These are phyloP conservation scores for Trametes punicea DNA, from an alignment of 768 basidiomycete species.

Conservation along the genomic window DNA sequence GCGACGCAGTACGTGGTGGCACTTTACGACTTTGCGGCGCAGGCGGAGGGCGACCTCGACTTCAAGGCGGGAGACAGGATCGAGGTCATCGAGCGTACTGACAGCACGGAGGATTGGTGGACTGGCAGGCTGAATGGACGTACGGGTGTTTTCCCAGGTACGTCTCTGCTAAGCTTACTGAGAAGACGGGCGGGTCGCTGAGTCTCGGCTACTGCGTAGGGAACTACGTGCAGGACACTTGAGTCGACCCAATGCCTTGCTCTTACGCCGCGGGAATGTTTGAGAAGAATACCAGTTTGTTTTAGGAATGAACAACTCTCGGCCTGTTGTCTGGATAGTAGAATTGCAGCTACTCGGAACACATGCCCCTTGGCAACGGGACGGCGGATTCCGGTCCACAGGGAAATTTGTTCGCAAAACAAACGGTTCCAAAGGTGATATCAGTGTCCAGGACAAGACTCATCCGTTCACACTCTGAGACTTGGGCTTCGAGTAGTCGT, in stretches of 20 bases:
- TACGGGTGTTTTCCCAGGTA: conserved; percentile 90
- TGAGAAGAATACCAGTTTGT: conserved; percentile 1
- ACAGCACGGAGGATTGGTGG: conserved; percentile 95
- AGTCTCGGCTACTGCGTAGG: conserved; percentile 35
- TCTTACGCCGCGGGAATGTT: not conserved
- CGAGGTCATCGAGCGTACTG: conserved; percentile 80
- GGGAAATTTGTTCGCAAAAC: no score
- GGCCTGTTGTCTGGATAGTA: conserved; percentile 2
- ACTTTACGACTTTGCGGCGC: conserved; percentile 91
- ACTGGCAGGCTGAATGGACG: conserved; percentile 80
- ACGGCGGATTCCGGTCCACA: no score
- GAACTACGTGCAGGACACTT: conserved; percentile 63
- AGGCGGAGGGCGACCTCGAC: conserved; percentile 90
- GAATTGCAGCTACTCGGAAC: not conserved
- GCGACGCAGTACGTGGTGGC: conserved; percentile 81
- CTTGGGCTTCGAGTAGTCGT: no score
- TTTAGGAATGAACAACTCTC: not conserved
- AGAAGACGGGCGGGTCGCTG: not conserved
- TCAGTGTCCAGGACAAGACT: no score
- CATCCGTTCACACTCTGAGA: no score
- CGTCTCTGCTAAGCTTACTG: conserved; percentile 21
- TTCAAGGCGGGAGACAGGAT: conserved; percentile 90
- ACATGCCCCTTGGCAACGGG: no score
- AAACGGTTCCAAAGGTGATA: no score
- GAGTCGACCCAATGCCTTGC: not conserved